Evolutionary conservation across 1,139 yeast species (phyloP).

Genomic region (Diutina neorugosa): DNA sequence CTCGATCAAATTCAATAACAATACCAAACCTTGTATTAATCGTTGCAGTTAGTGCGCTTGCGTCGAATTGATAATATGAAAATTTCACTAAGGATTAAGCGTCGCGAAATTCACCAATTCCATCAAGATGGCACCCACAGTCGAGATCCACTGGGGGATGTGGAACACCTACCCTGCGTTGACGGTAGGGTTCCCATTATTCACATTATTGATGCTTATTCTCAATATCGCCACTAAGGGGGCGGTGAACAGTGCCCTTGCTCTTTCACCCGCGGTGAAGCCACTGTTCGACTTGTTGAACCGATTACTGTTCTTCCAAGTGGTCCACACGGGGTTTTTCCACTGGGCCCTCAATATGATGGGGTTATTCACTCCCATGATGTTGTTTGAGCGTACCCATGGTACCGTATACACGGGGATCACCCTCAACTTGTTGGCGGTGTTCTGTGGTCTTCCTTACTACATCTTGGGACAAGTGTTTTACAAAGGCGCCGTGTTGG

Average conservation of each 20-base stretch:
- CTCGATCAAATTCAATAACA: too few species aligned
- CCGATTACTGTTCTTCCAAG: conserved; percentile 62
- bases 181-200: conserved; percentile 50
- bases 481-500: conserved; percentile 47
- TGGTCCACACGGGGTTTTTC: conserved; percentile 48
- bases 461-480: conserved; percentile 42
- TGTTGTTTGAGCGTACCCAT: conserved; percentile 58
- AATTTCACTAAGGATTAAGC: neutral
- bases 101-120: neutral
- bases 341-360: conserved; percentile 58
- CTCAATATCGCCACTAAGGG: conserved; percentile 15
- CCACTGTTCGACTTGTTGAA: conserved; percentile 20
- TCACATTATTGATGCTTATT: conserved; percentile 30
- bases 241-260: conserved; percentile 13
- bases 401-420: conserved; percentile 88
- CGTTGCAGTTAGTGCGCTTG: too few species aligned
- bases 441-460: conserved; percentile 57
- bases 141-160: conserved; percentile 4
- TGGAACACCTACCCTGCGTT: conserved; percentile 37
- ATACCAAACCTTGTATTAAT: too few species aligned
- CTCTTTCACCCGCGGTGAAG: conserved; percentile 46
- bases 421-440: conserved; percentile 62
- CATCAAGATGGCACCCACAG: neutral
- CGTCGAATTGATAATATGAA: neutral
- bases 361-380: conserved; percentile 48